Evolutionary conservation across 1,284 basidiomycete species (phyloP), one percentile per base, ranked within the genome.

Genomic region (Anthracocystis walkeri): DNA sequence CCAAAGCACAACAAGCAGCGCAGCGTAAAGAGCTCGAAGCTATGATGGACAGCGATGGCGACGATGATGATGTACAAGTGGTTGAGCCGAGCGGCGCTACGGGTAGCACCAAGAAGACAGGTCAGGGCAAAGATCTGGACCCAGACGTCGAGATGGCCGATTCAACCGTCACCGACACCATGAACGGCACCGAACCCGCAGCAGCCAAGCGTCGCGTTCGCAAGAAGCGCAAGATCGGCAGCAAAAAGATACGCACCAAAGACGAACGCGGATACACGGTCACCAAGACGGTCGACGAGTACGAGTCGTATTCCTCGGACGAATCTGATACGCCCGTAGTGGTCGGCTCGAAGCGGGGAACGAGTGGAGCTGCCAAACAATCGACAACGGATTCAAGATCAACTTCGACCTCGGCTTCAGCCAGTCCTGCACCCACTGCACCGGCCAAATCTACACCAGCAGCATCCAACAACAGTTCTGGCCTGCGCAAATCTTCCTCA

Each of bases 241-340:
- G 51, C 55, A 78, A 74, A 42, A 80, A 78, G 59, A 58, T 80
- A 25, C 72, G 71, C 29, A 63, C 41, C 44, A 82, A 78, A 55
- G 77, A 83, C 64, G 81, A 81, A 41, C 79, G 75, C 27, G 82
- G 82, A 7, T 83, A 83, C 49, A 79, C 70, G n/a, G 75, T 75
- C 11, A 75, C 73, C 14, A 67, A 71, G 48, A 75, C 58, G 33
- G 61, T 67, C 25, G 78, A 82, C 50, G 76, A 70, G 61, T 81
- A 80, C 49, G 82, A 82, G 49, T 80, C 79, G 14, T 78, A 78
- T 44, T 76, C 75, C 3, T 77, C 79, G 1, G 78, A 81, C 20
- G 79, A 81, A 59, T 73, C 71, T 21, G 75, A 77, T 55, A 44
- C 66, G 3, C 66, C 70, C 2, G 62, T 65, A 27, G 58, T 63